Conservation (phyloP, 2,329 filamentous ascomycete genomes). For the Ceratocystiopsis brevicomis region DNA sequence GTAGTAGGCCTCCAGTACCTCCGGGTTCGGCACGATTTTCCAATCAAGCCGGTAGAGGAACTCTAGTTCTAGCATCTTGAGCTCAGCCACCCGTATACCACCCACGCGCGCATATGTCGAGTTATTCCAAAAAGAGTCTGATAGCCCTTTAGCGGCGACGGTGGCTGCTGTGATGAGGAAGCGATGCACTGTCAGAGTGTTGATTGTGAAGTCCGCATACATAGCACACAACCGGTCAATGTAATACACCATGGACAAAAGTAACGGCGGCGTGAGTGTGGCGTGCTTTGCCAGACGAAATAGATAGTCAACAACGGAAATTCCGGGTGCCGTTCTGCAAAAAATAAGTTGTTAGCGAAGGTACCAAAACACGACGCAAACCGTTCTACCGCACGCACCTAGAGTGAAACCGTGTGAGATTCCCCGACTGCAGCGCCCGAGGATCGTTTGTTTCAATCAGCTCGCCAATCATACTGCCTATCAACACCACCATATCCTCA, state of each 20-base stretch:
- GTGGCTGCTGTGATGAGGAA: constrained; percentile 93
- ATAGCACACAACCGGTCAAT: constrained; percentile 86
- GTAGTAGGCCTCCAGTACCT: constrained; percentile 87
- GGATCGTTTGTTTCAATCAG: constrained; percentile 84
- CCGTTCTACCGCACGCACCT: constrained; percentile 24
- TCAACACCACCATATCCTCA: constrained; percentile 75
- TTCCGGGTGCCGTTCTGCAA: constrained; percentile 54
- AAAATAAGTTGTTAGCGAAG: neutral
- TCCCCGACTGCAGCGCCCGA: constrained; percentile 66
- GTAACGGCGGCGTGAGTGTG: constrained; percentile 74
- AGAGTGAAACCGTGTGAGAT: constrained; percentile 87
- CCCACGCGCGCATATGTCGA: constrained; percentile 88
- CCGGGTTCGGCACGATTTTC: constrained; percentile 91
- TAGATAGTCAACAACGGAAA: constrained; percentile 86
- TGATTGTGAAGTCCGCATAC: constrained; percentile 90
- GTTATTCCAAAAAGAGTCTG: constrained; percentile 97
- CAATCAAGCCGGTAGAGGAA: constrained; percentile 86
- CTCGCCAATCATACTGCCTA: constrained; percentile 90
- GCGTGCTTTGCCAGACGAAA: constrained; percentile 85
- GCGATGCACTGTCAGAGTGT: constrained; percentile 86
- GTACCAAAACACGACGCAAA: constrained; percentile 17
- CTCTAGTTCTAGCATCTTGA: constrained; percentile 82
- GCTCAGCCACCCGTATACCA: constrained; percentile 72
- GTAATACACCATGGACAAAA: constrained; percentile 98
- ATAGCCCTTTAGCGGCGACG: constrained; percentile 87